Conservation (phyloP, 2,329 filamentous ascomycete genomes). For the Aspergillus tanneri region DNA sequence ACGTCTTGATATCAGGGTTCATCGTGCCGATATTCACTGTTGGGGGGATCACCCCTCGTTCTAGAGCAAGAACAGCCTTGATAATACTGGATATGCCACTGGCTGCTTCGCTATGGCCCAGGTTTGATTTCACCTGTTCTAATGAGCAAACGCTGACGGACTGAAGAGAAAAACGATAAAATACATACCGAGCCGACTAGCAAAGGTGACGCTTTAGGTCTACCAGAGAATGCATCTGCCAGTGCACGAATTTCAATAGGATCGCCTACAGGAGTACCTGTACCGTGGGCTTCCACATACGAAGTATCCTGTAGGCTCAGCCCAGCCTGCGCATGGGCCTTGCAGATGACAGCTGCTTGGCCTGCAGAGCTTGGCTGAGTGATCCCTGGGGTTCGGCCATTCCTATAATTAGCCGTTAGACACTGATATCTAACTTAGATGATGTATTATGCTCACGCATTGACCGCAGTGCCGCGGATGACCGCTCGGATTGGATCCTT, state of each 20-base stretch:
- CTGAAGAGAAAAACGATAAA: background rate
- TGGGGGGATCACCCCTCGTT: slow-evolving; percentile 3
- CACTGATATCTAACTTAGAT: background rate
- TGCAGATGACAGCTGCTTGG: slow-evolving; percentile 3
- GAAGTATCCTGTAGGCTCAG: background rate
- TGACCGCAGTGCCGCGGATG: slow-evolving; percentile 2
- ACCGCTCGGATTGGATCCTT: slow-evolving; percentile 7
- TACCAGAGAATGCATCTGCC: background rate
- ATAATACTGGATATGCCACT: slow-evolving; percentile 9
- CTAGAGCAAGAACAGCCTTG: slow-evolving; percentile 1
- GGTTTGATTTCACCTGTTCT: slow-evolving; percentile 7
- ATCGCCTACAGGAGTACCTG: slow-evolving; percentile 11
- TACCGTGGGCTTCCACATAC: slow-evolving; percentile 15
- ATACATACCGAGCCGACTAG: background rate
- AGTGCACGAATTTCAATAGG: slow-evolving; percentile 4
- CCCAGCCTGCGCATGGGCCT: slow-evolving; percentile 6
- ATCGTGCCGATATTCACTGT: background rate
- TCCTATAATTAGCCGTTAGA: background rate
- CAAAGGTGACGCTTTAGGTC: background rate
- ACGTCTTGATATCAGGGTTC: background rate
- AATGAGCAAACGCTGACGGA: slow-evolving; percentile 2
- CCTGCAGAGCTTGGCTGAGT: slow-evolving; percentile 1
- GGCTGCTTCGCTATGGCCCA: slow-evolving; percentile 10
- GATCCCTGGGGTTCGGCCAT: slow-evolving; percentile 6
- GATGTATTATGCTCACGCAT: background rate